Evolutionary conservation across 2,329 filamentous ascomycete species (phyloP).

Genomic region (Xylaria sp.): DNA sequence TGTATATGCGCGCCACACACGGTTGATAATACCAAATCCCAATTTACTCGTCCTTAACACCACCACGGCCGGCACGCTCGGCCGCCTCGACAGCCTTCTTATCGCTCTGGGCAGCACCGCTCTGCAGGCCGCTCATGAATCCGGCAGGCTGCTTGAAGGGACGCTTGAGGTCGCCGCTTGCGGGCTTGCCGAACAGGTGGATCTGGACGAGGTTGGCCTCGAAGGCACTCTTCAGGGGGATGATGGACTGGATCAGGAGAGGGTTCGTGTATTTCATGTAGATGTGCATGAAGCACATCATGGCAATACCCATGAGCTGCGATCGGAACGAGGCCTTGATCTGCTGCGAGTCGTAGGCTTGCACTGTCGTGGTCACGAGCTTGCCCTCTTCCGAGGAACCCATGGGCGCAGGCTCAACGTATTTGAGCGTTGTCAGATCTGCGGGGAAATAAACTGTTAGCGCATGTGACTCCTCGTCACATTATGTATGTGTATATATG

Average conservation of each 20-base stretch:
- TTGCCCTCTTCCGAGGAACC: constrained; percentile 94
- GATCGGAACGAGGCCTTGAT: constrained; percentile 86
- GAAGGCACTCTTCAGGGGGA: constrained; percentile 94
- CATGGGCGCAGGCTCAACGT: constrained; percentile 95
- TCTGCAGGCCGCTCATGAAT: constrained; percentile 82
- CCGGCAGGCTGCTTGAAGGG: constrained; percentile 91
- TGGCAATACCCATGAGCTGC: constrained; percentile 94
- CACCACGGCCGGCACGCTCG: constrained; percentile 78
- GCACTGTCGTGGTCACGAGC: constrained; percentile 94
- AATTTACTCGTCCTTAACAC: constrained; percentile 76
- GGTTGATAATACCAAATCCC: background rate
- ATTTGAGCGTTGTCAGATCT: constrained; percentile 98
- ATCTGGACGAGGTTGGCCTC: constrained; percentile 98
- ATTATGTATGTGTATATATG: background rate
- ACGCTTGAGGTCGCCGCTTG: constrained; percentile 89
- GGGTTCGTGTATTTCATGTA: constrained; percentile 99
- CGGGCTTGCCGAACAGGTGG: constrained; percentile 87
- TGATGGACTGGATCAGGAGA: constrained; percentile 97
- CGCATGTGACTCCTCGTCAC: constrained; percentile 7
- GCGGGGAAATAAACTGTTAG: constrained; percentile 26
- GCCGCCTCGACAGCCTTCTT: constrained; percentile 86
- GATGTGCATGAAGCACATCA: constrained; percentile 99
- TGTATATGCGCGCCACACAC: background rate
- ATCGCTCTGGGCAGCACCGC: constrained; percentile 84
- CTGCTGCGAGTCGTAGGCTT: constrained; percentile 92